These are phyloP conservation scores for Aspergillus haitiensis DNA, from an alignment of 495 filamentous ascomycete species.

Conservation along the genomic window DNA sequence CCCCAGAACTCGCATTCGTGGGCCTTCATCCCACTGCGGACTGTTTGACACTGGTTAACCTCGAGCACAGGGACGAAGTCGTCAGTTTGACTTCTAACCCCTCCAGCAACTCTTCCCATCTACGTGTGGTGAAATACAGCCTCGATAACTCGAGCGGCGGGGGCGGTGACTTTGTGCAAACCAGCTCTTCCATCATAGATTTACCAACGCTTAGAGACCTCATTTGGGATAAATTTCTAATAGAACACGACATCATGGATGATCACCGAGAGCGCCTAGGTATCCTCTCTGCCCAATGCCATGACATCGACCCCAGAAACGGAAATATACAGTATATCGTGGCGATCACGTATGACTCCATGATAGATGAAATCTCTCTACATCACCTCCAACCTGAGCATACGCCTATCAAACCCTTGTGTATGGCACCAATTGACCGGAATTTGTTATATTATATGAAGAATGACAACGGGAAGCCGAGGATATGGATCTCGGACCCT, in stretches of 20 bases:
- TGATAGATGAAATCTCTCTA: conserved; percentile 12
- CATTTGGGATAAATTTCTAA: background rate
- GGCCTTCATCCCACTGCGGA: conserved; percentile 10
- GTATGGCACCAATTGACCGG: conserved; percentile 18
- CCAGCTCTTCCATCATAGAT: background rate
- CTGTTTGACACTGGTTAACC: conserved; percentile 17
- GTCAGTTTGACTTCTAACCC: background rate
- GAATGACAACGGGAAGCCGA: conserved; percentile 23
- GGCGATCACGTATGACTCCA: conserved; percentile 15
- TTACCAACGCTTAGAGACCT: background rate
- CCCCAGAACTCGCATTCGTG: conserved; percentile 14
- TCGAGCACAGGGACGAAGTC: conserved; percentile 6
- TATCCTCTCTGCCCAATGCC: conserved; percentile 10
- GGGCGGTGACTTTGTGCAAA: background rate
- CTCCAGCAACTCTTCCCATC: background rate
- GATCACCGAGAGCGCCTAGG: conserved; percentile 17
- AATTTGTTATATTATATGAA: conserved; percentile 26
- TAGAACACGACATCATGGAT: background rate
- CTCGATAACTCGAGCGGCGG: background rate
- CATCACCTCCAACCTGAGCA: conserved; percentile 12
- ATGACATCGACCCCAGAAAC: background rate
- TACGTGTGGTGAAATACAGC: conserved; percentile 20
- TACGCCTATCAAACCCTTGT: conserved; percentile 8
- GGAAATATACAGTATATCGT: background rate
- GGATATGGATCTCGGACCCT: conserved; percentile 27